These are phyloP conservation scores for Candolleomyces aberdarensis DNA, from an alignment of 768 basidiomycete species.

Conservation along the genomic window DNA sequence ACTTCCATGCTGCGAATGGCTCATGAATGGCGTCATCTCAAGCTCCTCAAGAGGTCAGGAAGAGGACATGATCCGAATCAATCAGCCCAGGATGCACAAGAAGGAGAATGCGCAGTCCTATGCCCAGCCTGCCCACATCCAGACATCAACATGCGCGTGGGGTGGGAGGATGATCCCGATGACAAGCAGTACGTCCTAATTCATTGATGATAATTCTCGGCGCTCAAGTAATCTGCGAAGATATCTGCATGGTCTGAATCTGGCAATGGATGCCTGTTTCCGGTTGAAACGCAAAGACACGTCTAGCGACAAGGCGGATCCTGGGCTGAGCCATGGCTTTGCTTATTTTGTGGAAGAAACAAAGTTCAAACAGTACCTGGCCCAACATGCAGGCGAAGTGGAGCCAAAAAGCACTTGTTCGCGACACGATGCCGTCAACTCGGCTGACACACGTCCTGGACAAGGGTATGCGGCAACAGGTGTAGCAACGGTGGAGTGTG, in stretches of 20 bases:
- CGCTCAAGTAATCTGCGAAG: too few species aligned
- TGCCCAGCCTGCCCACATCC: conserved; percentile 24
- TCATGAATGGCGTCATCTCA: neutral
- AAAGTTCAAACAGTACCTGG: conserved; percentile 7
- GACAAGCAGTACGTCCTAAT: too few species aligned
- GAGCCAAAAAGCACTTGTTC: conserved; percentile 22
- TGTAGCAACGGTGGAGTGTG: conserved; percentile 23
- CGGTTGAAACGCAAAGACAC: neutral
- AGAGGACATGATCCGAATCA: conserved; percentile 11
- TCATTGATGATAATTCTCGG: too few species aligned
- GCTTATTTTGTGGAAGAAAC: conserved; percentile 12
- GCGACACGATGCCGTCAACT: conserved; percentile 25
- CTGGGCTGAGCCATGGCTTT: conserved; percentile 8
- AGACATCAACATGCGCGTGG: conserved; percentile 13
- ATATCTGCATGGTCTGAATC: neutral
- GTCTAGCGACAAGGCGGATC: conserved; percentile 8
- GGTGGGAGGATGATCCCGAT: conserved; percentile 14
- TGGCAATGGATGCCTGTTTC: conserved; percentile 4
- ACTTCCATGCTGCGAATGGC: neutral
- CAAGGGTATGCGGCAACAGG: conserved; percentile 24
- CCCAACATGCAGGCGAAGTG: neutral
- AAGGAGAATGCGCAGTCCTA: conserved; percentile 16
- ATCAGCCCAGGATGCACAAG: conserved; percentile 9
- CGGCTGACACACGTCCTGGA: conserved; percentile 15
- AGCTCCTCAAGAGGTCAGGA: neutral